These are phyloP conservation scores for Pyracantha coccinea DNA, from an alignment of 331 rosid genomes.

Conservation along the genomic window DNA sequence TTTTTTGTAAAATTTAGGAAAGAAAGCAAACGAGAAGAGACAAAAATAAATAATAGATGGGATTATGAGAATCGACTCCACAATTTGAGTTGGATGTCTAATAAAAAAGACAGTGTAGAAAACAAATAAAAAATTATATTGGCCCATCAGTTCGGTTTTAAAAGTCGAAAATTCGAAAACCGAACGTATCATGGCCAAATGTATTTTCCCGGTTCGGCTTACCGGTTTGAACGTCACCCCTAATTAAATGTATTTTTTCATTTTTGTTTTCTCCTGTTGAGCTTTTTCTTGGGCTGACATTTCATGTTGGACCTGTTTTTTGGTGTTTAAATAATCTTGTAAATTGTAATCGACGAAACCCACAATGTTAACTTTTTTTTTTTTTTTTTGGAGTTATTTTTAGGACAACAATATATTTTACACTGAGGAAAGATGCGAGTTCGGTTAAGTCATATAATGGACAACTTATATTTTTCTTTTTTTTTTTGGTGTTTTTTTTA, in stretches of 20 bases:
- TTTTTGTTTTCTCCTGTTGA: background rate
- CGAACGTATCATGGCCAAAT: background rate
- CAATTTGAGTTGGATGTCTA: no score
- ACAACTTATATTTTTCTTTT: accelerated
- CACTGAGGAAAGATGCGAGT: accelerated
- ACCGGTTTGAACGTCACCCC: no score
- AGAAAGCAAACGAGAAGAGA: no score
- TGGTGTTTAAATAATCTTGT: background rate
- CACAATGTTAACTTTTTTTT: no score
- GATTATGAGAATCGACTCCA: no score
- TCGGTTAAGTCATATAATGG: accelerated
- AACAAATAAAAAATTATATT: background rate
- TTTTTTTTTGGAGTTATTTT: no score
- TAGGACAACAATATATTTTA: no score
- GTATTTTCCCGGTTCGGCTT: background rate
- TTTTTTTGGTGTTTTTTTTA: accelerated
- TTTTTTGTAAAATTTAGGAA: no score
- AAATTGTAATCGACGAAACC: background rate
- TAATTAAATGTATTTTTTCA: background rate
- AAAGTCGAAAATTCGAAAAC: background rate
- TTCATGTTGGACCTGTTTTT: background rate
- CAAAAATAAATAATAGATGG: no score
- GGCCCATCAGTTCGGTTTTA: background rate
- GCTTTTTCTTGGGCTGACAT: background rate
- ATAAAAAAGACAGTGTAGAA: background rate